A percentile compares a stretch with the other conserved stretches of the same genome.
Evolutionary conservation across 2,329 filamentous ascomycete species (phyloP).

Genomic region (Ascochyta lentis): DNA sequence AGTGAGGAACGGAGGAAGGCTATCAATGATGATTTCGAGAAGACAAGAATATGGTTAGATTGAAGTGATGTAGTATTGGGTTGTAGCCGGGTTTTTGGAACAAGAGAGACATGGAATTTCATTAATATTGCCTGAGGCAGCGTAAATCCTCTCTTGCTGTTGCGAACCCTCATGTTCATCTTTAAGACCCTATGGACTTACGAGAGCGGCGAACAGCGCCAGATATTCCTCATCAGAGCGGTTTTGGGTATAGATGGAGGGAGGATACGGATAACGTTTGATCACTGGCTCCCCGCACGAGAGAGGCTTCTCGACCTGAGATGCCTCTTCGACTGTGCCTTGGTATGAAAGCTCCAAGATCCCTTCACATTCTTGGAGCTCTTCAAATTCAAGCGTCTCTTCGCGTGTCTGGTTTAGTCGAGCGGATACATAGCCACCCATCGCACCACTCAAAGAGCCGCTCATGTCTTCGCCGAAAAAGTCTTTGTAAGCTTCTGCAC

Average conservation of each 20-base stretch:
- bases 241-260: not conserved
- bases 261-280: not conserved
- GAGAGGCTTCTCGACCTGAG: not conserved
- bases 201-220: not conserved
- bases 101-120: too few relatives aligned
- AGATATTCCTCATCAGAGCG: not conserved
- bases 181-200: too few relatives aligned
- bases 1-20: not conserved
- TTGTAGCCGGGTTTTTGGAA: too few relatives aligned
- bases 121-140: too few relatives aligned
- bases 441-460: not conserved
- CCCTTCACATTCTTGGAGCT: not conserved
- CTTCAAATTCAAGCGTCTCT: too few relatives aligned
- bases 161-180: not conserved
- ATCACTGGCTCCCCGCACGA: not conserved
- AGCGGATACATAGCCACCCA: not conserved
- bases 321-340: not conserved
- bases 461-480: not conserved
- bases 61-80: not conserved
- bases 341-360: not conserved
- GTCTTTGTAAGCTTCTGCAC: not conserved
- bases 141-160: not conserved
- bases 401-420: not conserved
- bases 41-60: not conserved
- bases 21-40: constrained; percentile 2